phyloP scores from a whole-genome alignment of 805 yeast genomes.

The Wickerhamiella domercqiae region DNA sequence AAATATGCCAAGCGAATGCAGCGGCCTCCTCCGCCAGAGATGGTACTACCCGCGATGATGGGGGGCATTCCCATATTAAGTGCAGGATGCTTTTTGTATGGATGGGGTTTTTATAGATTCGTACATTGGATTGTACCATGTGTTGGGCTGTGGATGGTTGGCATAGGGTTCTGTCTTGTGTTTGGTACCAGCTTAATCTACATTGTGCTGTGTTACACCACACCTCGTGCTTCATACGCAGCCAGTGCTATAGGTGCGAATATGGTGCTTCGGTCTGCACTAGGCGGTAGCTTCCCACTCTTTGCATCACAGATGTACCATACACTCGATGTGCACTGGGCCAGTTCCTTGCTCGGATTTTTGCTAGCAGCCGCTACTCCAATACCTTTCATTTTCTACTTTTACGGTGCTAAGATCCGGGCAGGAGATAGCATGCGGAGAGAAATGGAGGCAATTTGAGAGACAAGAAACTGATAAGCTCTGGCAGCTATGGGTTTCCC shows the following conservation, averaged over 20 bases:
- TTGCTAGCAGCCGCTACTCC: conserved; percentile 28
- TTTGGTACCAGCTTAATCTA: conserved; percentile 48
- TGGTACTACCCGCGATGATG: conserved; percentile 39
- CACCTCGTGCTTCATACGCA: no score
- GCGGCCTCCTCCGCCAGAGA: conserved; percentile 42
- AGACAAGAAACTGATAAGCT: no score
- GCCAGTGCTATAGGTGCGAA: conserved; percentile 45
- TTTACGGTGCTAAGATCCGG: conserved; percentile 28
- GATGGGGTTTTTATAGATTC: conserved; percentile 37
- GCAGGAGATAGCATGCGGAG: no score
- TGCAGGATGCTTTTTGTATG: conserved; percentile 40
- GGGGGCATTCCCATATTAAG: conserved; percentile 30
- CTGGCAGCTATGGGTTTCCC: no score
- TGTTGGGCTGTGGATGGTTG: conserved; percentile 38
- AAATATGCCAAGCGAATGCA: conserved; percentile 18
- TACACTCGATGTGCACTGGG: conserved; percentile 37
- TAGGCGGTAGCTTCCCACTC: conserved; percentile 45
- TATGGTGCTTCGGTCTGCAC: conserved; percentile 38
- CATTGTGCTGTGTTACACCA: conserved; percentile 41
- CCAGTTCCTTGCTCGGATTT: conserved; percentile 33
- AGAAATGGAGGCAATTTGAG: no score
- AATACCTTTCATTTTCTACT: conserved; percentile 37
- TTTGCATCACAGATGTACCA: conserved; percentile 46
- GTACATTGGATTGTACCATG: conserved; percentile 39
- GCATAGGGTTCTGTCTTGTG: conserved; percentile 36